Evolutionary conservation across 495 filamentous ascomycete species (phyloP), one percentile per base, ranked within the genome.

Genomic region (Corynascus novoguineensis): DNA sequence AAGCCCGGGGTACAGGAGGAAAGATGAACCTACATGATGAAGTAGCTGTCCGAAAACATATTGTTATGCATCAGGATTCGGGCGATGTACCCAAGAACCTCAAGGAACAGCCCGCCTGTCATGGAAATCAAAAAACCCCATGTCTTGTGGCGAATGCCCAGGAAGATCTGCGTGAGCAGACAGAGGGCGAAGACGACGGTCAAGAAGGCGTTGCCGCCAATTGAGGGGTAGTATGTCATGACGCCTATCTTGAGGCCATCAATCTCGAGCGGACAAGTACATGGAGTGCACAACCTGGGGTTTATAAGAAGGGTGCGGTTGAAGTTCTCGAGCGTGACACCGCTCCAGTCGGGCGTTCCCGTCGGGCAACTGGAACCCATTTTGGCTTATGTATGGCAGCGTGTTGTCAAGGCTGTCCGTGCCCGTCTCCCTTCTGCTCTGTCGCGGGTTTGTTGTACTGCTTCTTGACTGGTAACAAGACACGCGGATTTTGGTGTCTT

Each of bases 1-100:
- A 44, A 22, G 40, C 27, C 3, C 14, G 2, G 12, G 21, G 28
- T 0, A 14, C 5, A 14, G 10, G 34, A 28, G 10, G 24, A 29
- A 28, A 12, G 4, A 1, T 22, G 47, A 8, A 24, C 58, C 46
- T 57, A 47, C 24, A 60, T 53, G 35, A 62, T 57, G 21, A 62
- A 62, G 31, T 52, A 51, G 6, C 45, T 22, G 19, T 58, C 50
- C 1, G 41, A 32, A 38, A 67, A 64, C 38, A 58, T 59, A 46
- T 64, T 62, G n/a, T 62, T 42, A 50, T 64, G 50, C 57, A 65
- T 48, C 56, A 67, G 15, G 48, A 66, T 53, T 0, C 66, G 46
- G 12, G 53, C 66, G 12, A 45, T 57, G 52, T 70, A 70, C 32
- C 68, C 68, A 14, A 70, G 21, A 3, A 70, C 50, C 56, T 70